Conservation (phyloP, 331 rosid species). For the Acacia concinna region DNA sequence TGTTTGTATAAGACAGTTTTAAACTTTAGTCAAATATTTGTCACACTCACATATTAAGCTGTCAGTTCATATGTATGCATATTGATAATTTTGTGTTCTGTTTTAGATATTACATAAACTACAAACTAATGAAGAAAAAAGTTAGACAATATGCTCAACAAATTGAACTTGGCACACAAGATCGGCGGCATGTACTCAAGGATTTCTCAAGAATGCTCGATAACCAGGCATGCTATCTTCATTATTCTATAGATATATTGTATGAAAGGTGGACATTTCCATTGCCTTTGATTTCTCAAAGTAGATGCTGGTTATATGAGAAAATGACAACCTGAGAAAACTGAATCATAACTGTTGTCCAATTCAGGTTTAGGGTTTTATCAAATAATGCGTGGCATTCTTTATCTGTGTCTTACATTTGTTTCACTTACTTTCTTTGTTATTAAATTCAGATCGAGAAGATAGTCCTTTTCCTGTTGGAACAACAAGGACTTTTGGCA, state of each 20-base stretch:
- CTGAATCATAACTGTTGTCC: background rate
- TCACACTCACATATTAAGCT: background rate
- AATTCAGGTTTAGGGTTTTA: background rate
- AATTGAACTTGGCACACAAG: conserved; percentile 75
- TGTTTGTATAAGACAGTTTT: conserved; percentile 3
- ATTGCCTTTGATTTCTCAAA: background rate
- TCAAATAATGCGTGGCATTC: conserved; percentile 10
- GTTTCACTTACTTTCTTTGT: conserved; percentile 15
- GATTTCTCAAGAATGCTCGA: conserved; percentile 93
- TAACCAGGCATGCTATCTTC: conserved; percentile 56
- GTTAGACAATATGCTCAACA: conserved; percentile 75
- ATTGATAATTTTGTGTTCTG: conserved; percentile 17
- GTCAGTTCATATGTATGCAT: conserved; percentile 18
- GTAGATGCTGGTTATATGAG: conserved; percentile 1
- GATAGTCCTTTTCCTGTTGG: conserved; percentile 80
- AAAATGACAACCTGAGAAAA: background rate
- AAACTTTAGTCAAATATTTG: conserved; percentile 1
- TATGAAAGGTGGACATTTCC: background rate
- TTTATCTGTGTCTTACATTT: conserved; percentile 22
- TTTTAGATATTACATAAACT: conserved; percentile 79
- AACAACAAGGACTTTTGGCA: conserved; percentile 88
- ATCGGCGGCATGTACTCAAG: conserved; percentile 74
- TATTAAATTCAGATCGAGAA: conserved; percentile 68
- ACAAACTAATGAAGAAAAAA: conserved; percentile 84
- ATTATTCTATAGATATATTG: background rate